Evolutionary conservation across 345 rosid species (phyloP), one percentile per base, ranked within the genome.

Genomic region (Bruguiera sexangula): DNA sequence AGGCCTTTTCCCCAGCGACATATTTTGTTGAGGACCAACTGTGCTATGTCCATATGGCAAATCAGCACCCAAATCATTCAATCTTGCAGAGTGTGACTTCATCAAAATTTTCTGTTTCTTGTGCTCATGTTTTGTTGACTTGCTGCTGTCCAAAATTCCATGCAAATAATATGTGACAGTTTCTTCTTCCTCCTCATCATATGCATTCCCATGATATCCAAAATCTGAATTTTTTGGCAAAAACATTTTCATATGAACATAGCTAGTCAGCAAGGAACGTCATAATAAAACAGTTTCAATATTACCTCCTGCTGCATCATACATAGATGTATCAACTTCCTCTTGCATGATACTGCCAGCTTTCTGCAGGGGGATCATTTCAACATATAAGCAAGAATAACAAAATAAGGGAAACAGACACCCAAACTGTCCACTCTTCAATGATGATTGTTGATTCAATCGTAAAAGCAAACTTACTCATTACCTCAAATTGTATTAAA

Each of bases 121-220:
- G 77, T 80, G 97, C 57, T 83, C 73, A 67, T 70, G 73, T 72
- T 88, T 89, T 53, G 74, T 81, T 75, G 88, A 69, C 79, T 77
- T 89, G 80, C 79, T 83, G 66, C 75, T 79, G 63, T 88, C 96
- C 48, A 87, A 85, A 69, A 70, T 82, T 74, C 91, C 87, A 68
- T 83, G 86, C 76, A 82, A 79, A 85, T 88, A 88, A 73, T 85
- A 92, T 36, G 84, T 68, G 70, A 83, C 85, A 63, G 92, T 88
- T 80, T 89, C 98, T 65, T 84, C 95, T 78, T 95, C 99, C 75
- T 90, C 98, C 69, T 96, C 98, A 78, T 90, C 86, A 60, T 85
- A 89, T 21, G 75, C 73, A 77, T 63, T 79, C 65, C 78, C 89
- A 65, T 75, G 81, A 69, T 86, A 92, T 67, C 78, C 89, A 78